phyloP scores from a whole-genome alignment of 306 rosid species.

The Casuarina cunninghamiana region DNA sequence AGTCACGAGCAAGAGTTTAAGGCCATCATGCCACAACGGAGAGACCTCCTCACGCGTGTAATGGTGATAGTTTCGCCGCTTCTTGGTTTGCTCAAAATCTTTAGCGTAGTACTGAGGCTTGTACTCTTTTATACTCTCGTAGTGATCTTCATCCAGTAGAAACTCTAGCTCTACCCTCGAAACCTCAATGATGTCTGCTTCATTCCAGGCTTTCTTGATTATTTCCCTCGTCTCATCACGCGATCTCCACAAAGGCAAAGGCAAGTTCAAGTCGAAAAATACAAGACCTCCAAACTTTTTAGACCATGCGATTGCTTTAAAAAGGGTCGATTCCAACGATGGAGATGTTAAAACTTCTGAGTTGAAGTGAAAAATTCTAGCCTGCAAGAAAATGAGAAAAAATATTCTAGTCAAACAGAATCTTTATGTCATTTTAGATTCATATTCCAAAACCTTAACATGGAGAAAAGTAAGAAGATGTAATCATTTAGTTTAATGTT shows the following conservation, averaged over 20 bases:
- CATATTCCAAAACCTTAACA: too few relatives aligned
- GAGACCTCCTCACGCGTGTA: slow-evolving; percentile 71
- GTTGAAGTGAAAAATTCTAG: slow-evolving; percentile 57
- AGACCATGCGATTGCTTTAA: slow-evolving; percentile 42
- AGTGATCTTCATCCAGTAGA: slow-evolving; percentile 79
- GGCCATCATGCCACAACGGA: slow-evolving; percentile 75
- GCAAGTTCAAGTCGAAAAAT: slow-evolving; percentile 78
- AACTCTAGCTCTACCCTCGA: slow-evolving; percentile 84
- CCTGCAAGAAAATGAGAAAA: slow-evolving; percentile 38
- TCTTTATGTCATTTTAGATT: too few relatives aligned
- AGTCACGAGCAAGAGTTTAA: slow-evolving; percentile 69
- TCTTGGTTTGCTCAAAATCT: slow-evolving; percentile 70
- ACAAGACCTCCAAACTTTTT: slow-evolving; percentile 50
- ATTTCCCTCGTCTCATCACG: slow-evolving; percentile 63
- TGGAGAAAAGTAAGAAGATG: too few relatives aligned
- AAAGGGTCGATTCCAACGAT: slow-evolving; percentile 40
- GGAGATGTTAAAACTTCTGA: slow-evolving; percentile 56
- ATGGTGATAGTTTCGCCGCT: slow-evolving; percentile 70
- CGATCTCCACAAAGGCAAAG: slow-evolving; percentile 77
- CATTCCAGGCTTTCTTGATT: slow-evolving; percentile 76
- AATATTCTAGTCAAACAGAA: neutral
- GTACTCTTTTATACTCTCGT: slow-evolving; percentile 63
- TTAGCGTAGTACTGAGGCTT: slow-evolving; percentile 81
- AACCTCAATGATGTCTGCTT: slow-evolving; percentile 75
- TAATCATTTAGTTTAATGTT: too few relatives aligned